Conservation (phyloP, 768 basidiomycete species). For the Tephrocybe rancida region DNA sequence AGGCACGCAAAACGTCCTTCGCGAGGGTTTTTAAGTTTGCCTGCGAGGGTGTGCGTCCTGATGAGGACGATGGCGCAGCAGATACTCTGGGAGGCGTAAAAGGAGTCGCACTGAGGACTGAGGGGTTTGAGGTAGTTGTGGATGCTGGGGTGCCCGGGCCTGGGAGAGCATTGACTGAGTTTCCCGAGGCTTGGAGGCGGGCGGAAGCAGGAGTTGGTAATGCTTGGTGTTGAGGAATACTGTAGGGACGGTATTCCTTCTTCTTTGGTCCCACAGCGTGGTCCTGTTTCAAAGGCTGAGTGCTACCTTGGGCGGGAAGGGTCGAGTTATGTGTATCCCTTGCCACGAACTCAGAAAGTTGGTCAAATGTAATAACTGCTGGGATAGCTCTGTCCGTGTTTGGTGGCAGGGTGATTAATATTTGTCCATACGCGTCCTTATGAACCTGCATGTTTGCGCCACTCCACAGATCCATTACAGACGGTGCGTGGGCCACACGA, state of each 20-base stretch:
- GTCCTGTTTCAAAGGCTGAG: not conserved
- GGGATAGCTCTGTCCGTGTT: not conserved
- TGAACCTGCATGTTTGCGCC: slow-evolving; percentile 2
- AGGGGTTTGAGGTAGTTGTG: not conserved
- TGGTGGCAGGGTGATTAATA: not conserved
- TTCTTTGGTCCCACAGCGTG: no score
- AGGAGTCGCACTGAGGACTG: not conserved
- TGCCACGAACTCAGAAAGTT: not conserved
- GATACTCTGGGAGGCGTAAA: not conserved
- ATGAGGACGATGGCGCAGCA: not conserved
- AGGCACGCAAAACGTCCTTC: slow-evolving; percentile 54
- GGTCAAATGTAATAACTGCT: not conserved
- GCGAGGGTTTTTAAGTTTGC: slow-evolving; percentile 57
- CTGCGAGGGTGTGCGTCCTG: slow-evolving; percentile 34
- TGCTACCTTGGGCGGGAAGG: not conserved
- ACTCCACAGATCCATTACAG: not conserved
- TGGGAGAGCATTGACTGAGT: not conserved
- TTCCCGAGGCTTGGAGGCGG: not conserved
- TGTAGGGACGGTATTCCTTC: slow-evolving; percentile 6
- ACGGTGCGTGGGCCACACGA: not conserved
- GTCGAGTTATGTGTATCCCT: not conserved
- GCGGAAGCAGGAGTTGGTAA: not conserved
- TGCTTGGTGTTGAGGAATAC: slow-evolving; percentile 8
- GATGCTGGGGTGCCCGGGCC: not conserved
- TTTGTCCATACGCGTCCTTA: not conserved